These are phyloP conservation scores for Mycena citricolor DNA, from an alignment of 1,284 basidiomycete species.

Conservation along the genomic window DNA sequence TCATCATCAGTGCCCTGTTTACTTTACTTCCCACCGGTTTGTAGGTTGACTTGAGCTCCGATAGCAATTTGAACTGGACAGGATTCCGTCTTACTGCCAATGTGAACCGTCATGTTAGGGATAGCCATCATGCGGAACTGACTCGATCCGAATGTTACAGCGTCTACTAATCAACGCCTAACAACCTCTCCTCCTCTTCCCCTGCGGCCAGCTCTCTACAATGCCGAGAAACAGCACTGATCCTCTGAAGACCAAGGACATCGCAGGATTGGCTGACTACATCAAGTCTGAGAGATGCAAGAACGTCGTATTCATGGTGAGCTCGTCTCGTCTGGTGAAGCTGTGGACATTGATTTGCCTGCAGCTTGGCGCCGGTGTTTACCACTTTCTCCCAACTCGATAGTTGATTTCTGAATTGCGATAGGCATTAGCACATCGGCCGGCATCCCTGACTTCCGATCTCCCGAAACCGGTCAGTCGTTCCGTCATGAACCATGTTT, in stretches of 20 bases:
- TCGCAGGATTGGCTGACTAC: slow-evolving; percentile 52
- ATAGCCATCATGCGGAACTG: neutral
- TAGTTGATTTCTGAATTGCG: slow-evolving; percentile 3
- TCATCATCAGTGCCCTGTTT: neutral
- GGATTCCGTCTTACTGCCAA: neutral
- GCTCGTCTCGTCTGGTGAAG: slow-evolving; percentile 22
- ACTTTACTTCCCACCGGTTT: neutral
- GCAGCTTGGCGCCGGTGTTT: neutral
- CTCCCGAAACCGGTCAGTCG: slow-evolving; percentile 67
- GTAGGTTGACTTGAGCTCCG: no score
- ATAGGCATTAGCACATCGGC: slow-evolving; percentile 75
- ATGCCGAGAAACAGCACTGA: no score
- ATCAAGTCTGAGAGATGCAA: slow-evolving; percentile 65
- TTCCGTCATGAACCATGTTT: neutral
- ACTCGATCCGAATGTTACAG: neutral
- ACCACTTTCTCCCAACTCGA: neutral
- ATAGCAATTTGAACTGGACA: no score
- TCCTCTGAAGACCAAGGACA: slow-evolving; percentile 15
- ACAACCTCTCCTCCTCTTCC: neutral
- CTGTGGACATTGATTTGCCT: neutral
- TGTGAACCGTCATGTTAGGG: neutral
- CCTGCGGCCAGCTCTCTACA: neutral
- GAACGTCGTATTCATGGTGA: slow-evolving; percentile 71
- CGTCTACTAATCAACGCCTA: neutral
- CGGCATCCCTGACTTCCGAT: slow-evolving; percentile 79